phyloP scores from a whole-genome alignment of 2,329 filamentous ascomycete species.

The Aciculosporium take region DNA sequence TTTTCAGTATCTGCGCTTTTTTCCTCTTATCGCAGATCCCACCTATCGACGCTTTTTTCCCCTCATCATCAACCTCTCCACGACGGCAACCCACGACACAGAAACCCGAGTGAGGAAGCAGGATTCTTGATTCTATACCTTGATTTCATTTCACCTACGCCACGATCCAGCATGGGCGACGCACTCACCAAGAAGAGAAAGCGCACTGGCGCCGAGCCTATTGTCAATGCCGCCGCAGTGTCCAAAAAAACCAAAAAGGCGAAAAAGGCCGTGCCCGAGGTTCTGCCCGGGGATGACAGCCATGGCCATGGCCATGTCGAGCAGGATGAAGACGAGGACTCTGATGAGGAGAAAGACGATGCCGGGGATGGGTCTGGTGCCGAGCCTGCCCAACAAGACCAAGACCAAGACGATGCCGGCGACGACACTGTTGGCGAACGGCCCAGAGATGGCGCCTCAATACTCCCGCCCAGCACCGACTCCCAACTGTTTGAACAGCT shows the following conservation, averaged over 20 bases:
- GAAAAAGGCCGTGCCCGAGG: slow-evolving; percentile 20
- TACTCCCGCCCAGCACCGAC: slow-evolving; percentile 43
- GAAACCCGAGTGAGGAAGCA: neutral
- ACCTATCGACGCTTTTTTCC: slow-evolving; percentile 5
- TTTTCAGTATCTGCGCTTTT: slow-evolving; percentile 7
- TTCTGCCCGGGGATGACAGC: slow-evolving; percentile 15
- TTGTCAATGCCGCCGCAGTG: slow-evolving; percentile 9
- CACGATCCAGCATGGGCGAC: slow-evolving; percentile 18
- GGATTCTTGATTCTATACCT: neutral
- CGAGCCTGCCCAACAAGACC: slow-evolving; percentile 5
- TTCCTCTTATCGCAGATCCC: slow-evolving; percentile 5
- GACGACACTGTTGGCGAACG: slow-evolving; percentile 18
- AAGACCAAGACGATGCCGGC: slow-evolving; percentile 11
- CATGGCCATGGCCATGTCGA: slow-evolving; percentile 16
- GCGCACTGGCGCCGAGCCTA: slow-evolving; percentile 21
- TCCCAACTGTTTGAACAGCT: slow-evolving; percentile 66
- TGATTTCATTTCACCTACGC: neutral
- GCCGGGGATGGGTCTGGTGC: slow-evolving; percentile 12
- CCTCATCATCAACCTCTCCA: neutral
- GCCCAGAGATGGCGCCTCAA: slow-evolving; percentile 25
- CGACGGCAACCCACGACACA: neutral
- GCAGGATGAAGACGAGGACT: slow-evolving; percentile 15
- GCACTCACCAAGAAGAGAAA: slow-evolving; percentile 31
- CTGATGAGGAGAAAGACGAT: slow-evolving; percentile 11
- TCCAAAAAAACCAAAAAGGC: slow-evolving; percentile 28